Base-by-base conservation (phyloP, 306 rosid species). In the Citrullus amarus region DNA sequence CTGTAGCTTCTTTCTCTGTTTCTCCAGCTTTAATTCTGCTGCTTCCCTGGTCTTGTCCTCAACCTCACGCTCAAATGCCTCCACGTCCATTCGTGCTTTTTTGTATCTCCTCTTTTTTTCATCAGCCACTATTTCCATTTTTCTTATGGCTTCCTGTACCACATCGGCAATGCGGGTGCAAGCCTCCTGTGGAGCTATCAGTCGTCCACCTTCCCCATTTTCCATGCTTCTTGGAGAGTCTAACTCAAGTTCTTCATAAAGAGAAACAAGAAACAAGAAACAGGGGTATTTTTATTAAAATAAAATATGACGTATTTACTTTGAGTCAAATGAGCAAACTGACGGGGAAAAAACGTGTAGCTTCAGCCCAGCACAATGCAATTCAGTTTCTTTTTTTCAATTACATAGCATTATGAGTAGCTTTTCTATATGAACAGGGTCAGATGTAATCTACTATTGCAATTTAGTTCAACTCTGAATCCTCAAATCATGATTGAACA, bases 41-140 rank as follows among this genome's bases (percentile, higher is more conserved):
- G 91, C 98, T 86, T 92, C 98, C 87, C 94, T 90, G 71, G 89
- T 90, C 85, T 92, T 95, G 81, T 92, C 97, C 77, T 91, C 93
- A 60, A 95, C 85, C 84, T 95, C 99, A 50, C 89, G 95, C 54
- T 95, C 97, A 82, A 94, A 95, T 57, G 91, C 84, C 53, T 92
- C 97, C 20, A 95, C 86, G 57, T 97, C 91, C 91, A 88, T 32
- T 44, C 93, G 97, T 77, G 97, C 90, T 86, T 92, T 95, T 88
- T 92, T 92, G 88, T 84, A 88, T 96, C 93, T 92, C 79, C 96
- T 91, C 96, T 89, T 79, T 89, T 95, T 95, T 88, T 95, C 99
- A 41, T 95, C 97, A 22, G 99, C 99, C 25, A 95, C 97, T 85
- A 92, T 82, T 88, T 95, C 99, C 99, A 95, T 95, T 88, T 92